Evolutionary conservation across 331 rosid species (phyloP).

Genomic region (Saraca asoca): DNA sequence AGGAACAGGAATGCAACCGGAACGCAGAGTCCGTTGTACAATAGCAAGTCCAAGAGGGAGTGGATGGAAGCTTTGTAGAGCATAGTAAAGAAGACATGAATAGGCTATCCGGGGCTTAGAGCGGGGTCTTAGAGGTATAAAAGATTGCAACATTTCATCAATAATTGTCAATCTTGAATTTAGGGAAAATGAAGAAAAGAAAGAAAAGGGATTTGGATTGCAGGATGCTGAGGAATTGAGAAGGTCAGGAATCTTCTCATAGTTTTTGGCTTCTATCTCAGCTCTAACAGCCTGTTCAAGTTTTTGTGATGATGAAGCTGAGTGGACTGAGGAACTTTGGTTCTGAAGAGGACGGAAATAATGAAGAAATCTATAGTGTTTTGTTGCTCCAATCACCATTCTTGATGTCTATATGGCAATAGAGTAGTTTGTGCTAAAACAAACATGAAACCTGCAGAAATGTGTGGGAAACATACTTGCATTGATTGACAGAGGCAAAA

Average conservation of each 20-base stretch:
- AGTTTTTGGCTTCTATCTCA: constrained; percentile 62
- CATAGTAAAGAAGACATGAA: constrained; percentile 58
- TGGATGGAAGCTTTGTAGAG: constrained; percentile 59
- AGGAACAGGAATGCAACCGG: constrained; percentile 70
- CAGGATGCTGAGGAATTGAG: constrained; percentile 46
- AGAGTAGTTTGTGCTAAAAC: constrained; percentile 24
- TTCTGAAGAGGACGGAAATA: constrained; percentile 33
- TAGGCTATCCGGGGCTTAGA: constrained; percentile 50
- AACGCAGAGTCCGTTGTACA: constrained; percentile 65
- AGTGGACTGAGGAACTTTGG: constrained; percentile 37
- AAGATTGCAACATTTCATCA: constrained; percentile 83
- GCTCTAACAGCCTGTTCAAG: constrained; percentile 54
- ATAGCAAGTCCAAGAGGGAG: constrained; percentile 56
- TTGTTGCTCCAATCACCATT: constrained; percentile 41
- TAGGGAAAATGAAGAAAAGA: constrained; percentile 58
- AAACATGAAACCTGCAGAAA: constrained; percentile 33
- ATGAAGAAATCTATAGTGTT: constrained; percentile 32
- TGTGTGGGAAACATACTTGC: not conserved
- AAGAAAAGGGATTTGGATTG: constrained; percentile 70
- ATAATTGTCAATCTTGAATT: constrained; percentile 48
- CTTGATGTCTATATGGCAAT: constrained; percentile 14
- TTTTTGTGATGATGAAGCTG: constrained; percentile 39
- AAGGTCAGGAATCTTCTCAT: constrained; percentile 60
- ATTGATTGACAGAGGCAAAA: not conserved
- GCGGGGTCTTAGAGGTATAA: constrained; percentile 69